Evolutionary conservation across 495 filamentous ascomycete species (phyloP).

Genomic region (Pyrenula massariospora): DNA sequence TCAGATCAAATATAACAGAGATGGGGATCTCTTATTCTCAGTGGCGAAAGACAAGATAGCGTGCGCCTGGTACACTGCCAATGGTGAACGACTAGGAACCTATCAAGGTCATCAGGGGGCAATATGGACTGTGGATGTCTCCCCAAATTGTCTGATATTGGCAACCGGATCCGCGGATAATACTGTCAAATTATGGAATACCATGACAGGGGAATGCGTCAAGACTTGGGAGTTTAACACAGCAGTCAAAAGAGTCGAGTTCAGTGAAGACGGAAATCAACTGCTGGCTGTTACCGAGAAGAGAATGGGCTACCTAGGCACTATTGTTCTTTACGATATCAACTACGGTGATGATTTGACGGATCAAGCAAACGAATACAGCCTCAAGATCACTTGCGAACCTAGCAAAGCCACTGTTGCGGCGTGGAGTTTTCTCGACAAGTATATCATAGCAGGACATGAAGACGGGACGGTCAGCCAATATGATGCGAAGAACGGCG

Average conservation of each 20-base stretch:
- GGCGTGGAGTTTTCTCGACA: conserved; percentile 81
- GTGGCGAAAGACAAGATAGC: conserved; percentile 95
- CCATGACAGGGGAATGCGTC: conserved; percentile 81
- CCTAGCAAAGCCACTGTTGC: conserved; percentile 96
- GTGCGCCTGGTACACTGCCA: conserved; percentile 88
- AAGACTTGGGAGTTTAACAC: conserved; percentile 97
- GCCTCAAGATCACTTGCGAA: conserved; percentile 73
- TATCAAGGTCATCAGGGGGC: conserved; percentile 96
- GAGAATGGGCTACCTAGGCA: conserved; percentile 89
- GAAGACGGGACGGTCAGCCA: conserved; percentile 91
- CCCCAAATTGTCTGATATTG: conserved; percentile 86
- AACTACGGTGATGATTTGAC: conserved; percentile 49
- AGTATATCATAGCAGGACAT: conserved; percentile 95
- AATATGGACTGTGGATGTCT: conserved; percentile 96
- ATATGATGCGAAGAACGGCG: conserved; percentile 89
- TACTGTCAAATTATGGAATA: conserved; percentile 93
- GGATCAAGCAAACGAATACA: conserved; percentile 70
- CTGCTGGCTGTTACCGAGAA: conserved; percentile 92
- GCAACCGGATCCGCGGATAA: conserved; percentile 96
- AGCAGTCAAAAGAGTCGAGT: conserved; percentile 92
- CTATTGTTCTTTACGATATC: conserved; percentile 85
- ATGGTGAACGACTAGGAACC: conserved; percentile 88
- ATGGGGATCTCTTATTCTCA: conserved; percentile 96
- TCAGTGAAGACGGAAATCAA: conserved; percentile 80
- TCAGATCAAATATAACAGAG: conserved; percentile 94